These are phyloP conservation scores for Solanum aculeatissimum DNA, from an alignment of 305 asterid species.

Conservation along the genomic window DNA sequence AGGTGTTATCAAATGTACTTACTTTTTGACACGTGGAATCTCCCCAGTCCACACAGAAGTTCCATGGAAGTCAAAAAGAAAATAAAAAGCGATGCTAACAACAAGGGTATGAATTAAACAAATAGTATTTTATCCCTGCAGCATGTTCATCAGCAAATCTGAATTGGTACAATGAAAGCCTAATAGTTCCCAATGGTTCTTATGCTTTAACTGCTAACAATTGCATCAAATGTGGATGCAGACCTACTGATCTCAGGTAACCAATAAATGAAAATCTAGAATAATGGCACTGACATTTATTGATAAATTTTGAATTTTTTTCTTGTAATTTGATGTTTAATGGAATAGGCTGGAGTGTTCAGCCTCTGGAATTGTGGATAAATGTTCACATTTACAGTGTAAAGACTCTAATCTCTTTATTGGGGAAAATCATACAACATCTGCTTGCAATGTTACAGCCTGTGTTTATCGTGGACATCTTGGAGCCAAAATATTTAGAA, in stretches of 20 bases:
- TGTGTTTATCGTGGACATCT: constrained; percentile 12
- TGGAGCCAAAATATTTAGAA: constrained; percentile 7
- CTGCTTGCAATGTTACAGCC: background rate
- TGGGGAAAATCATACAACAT: background rate
- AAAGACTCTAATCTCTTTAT: constrained; percentile 6
- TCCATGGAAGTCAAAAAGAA: background rate
- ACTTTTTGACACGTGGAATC: background rate
- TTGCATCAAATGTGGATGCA: constrained; percentile 12
- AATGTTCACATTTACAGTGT: constrained; percentile 8
- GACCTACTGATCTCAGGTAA: background rate
- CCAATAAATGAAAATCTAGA: background rate
- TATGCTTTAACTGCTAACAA: constrained; percentile 3
- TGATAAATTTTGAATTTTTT: background rate
- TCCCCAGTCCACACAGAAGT: background rate
- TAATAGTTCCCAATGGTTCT: constrained; percentile 12
- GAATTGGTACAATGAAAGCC: constrained; percentile 11
- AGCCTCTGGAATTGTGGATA: background rate
- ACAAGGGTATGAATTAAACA: no score
- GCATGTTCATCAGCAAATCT: constrained; percentile 10
- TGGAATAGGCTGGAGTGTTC: constrained; percentile 1
- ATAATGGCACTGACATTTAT: background rate
- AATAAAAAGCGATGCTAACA: no score
- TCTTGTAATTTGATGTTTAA: background rate
- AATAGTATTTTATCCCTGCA: background rate
- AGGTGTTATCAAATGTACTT: no score